Evolutionary conservation across 192 early-diverging fungal genomes (phyloP).

Genomic region (Dissophora globulifera): DNA sequence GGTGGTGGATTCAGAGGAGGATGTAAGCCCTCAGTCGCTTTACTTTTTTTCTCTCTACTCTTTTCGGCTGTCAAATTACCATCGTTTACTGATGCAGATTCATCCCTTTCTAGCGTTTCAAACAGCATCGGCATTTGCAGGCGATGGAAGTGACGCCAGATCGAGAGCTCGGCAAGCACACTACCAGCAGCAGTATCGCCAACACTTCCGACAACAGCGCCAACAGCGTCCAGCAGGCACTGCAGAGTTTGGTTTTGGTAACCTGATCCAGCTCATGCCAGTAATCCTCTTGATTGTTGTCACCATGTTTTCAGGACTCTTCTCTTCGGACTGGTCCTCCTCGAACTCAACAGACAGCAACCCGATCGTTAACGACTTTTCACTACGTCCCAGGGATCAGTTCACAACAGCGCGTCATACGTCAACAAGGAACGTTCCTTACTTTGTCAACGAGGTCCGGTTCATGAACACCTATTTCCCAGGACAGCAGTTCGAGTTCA

Average conservation of each 20-base stretch:
- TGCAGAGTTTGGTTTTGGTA: conserved; percentile 42
- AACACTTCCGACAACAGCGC: conserved; percentile 55
- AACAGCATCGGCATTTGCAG: conserved; percentile 58
- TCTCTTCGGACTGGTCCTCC: conserved; percentile 47
- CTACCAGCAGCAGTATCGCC: conserved; percentile 31
- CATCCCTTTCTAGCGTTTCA: conserved; percentile 49
- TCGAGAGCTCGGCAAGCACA: conserved; percentile 31
- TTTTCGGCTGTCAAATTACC: too few relatives aligned
- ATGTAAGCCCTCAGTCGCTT: conserved; percentile 19
- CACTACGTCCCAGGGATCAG: conserved; percentile 63
- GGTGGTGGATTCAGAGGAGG: conserved; percentile 60
- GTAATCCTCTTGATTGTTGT: conserved; percentile 80
- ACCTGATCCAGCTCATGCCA: conserved; percentile 82
- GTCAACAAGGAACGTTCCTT: conserved; percentile 68
- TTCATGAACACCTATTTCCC: conserved; percentile 47
- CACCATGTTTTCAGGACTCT: conserved; percentile 74
- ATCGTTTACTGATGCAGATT: too few relatives aligned
- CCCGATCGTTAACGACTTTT: conserved; percentile 65
- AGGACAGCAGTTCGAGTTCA: conserved; percentile 55
- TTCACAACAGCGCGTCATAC: conserved; percentile 70
- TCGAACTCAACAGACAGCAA: conserved; percentile 18
- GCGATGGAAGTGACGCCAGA: conserved; percentile 70
- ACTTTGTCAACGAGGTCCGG: conserved; percentile 77
- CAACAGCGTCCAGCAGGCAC: conserved; percentile 46
- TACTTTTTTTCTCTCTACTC: conserved; percentile 2